Conservation (phyloP, 148 eudicot genomes). For the Hydrangea macrophylla region DNA sequence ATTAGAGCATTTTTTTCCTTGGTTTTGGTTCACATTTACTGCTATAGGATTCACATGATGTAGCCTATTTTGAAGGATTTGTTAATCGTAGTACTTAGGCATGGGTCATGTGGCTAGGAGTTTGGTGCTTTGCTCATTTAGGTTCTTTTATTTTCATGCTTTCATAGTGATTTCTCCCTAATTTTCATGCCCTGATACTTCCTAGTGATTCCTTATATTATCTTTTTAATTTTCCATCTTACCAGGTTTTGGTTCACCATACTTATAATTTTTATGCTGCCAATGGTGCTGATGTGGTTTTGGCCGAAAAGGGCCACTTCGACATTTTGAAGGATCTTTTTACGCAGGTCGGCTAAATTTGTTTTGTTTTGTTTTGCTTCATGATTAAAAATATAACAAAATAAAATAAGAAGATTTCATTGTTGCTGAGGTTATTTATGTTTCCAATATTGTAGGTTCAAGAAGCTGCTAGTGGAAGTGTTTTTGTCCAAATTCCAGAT, state of each 20-base stretch:
- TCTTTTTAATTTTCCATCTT: slow-evolving; percentile 7
- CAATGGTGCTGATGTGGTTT: slow-evolving; percentile 88
- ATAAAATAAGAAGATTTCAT: too few species aligned
- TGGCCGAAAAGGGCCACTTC: slow-evolving; percentile 95
- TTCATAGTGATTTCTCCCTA: neutral
- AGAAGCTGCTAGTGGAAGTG: slow-evolving; percentile 93
- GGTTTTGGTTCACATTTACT: too few species aligned
- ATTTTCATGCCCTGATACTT: neutral
- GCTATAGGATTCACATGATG: too few species aligned
- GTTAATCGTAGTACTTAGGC: too few species aligned
- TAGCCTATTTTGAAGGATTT: too few species aligned
- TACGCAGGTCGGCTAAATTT: slow-evolving; percentile 53
- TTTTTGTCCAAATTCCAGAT: slow-evolving; percentile 87
- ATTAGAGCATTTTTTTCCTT: too few species aligned
- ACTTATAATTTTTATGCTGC: slow-evolving; percentile 85
- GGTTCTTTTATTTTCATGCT: neutral
- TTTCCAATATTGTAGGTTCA: slow-evolving; percentile 58
- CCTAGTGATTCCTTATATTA: slow-evolving; percentile 1
- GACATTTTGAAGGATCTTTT: slow-evolving; percentile 86
- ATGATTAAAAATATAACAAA: neutral
- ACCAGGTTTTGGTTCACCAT: slow-evolving; percentile 71
- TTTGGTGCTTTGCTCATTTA: slow-evolving; percentile 11
- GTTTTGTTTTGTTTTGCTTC: neutral
- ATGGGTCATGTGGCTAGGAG: too few species aligned
- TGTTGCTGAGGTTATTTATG: neutral